A percentile compares a stretch with the other conserved stretches of the same genome.
Evolutionary conservation across 1,284 basidiomycete genomes (phyloP).

Genomic region (Ceratobasidium sp.): DNA sequence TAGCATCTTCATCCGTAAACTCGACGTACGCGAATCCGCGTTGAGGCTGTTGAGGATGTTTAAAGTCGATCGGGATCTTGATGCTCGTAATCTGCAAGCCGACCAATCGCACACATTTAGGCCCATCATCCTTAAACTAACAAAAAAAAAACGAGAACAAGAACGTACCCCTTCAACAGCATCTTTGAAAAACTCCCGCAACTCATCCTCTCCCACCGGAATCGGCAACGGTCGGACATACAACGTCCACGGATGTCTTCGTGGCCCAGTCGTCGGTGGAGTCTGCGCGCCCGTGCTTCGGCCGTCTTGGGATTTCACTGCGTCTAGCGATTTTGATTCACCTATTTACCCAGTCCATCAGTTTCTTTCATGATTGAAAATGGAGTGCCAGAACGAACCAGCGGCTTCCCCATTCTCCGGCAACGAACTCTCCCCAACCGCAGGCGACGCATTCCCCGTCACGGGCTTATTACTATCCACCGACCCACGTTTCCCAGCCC

Average conservation of each 20-base stretch:
- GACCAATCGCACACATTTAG: constrained; percentile 18
- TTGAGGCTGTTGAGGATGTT: constrained; percentile 45
- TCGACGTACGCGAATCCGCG: constrained; percentile 79
- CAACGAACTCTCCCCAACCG: constrained; percentile 25
- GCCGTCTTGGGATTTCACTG: constrained; percentile 46
- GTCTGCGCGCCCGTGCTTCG: constrained; percentile 70
- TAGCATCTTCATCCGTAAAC: constrained; percentile 84
- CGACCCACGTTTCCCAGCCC: constrained; percentile 38
- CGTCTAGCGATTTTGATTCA: constrained; percentile 55
- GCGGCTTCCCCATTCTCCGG: constrained; percentile 11
- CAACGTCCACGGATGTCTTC: constrained; percentile 85
- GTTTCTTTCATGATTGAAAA: too few species aligned
- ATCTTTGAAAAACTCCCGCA: constrained; percentile 81
- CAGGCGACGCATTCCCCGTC: constrained; percentile 34
- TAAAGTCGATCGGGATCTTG: constrained; percentile 65
- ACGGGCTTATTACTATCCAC: constrained; percentile 48
- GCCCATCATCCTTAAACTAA: background rate
- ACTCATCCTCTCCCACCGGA: constrained; percentile 73
- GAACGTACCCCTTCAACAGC: constrained; percentile 71
- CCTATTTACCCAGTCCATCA: background rate
- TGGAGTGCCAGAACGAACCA: background rate
- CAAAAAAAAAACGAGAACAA: constrained; percentile 32
- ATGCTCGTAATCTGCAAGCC: constrained; percentile 75
- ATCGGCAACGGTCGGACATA: constrained; percentile 77
- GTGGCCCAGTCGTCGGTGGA: constrained; percentile 71